A percentile compares a stretch with the other conserved stretches of the same genome.
Conservation (phyloP, 495 filamentous ascomycete genomes). For the Annulohypoxylon maeteangense region DNA sequence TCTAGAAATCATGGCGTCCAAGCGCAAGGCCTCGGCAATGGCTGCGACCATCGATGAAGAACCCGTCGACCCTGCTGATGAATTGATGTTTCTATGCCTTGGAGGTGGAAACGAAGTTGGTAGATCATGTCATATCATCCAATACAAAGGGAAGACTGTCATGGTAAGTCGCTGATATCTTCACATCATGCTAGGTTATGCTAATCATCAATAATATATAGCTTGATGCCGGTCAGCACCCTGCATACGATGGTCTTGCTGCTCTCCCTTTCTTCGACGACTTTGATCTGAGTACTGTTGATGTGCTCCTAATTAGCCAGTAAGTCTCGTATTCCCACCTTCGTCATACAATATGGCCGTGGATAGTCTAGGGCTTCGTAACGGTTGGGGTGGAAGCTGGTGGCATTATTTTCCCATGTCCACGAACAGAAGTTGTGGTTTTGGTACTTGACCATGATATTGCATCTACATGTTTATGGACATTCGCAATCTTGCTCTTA, state of each 20-base stretch:
- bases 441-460: constrained; percentile 1
- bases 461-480: constrained; percentile 11
- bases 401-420: constrained; percentile 15
- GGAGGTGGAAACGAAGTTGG: constrained; percentile 98
- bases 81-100: constrained; percentile 90
- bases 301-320: constrained; percentile 97
- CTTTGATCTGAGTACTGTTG: constrained; percentile 96
- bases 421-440: constrained; percentile 2
- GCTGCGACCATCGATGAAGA: constrained; percentile 69
- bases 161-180: constrained; percentile 74
- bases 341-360: constrained; percentile 18
- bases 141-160: constrained; percentile 98
- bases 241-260: constrained; percentile 94
- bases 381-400: constrained; percentile 35
- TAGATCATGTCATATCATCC: constrained; percentile 94
- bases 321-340: constrained; percentile 64
- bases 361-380: constrained; percentile 33
- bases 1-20: constrained; percentile 71
- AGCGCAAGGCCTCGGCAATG: constrained; percentile 78
- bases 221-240: constrained; percentile 97
- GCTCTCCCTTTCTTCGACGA: constrained; percentile 97
- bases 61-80: constrained; percentile 80
- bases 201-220: constrained; percentile 50
- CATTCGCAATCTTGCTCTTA: constrained; percentile 28
- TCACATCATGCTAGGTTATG: neutral